Evolutionary conservation across 306 rosid genomes (phyloP).

Genomic region (Trifolium fragiferum): DNA sequence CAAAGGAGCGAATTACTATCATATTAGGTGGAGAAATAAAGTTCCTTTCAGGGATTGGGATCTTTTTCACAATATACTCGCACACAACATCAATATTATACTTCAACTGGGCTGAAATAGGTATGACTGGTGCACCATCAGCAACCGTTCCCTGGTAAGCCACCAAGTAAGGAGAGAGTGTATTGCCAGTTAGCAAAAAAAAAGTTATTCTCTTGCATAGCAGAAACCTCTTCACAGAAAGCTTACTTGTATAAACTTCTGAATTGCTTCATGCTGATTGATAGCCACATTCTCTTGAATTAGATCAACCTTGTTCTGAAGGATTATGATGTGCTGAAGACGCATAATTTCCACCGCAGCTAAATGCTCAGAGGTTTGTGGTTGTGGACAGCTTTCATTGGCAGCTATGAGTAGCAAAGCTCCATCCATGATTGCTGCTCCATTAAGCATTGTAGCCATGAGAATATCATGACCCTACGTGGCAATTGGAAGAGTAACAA

Average conservation of each 20-base stretch:
- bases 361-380: conserved; percentile 96
- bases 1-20: conserved; percentile 96
- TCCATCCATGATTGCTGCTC: conserved; percentile 99
- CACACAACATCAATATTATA: conserved; percentile 96
- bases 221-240: conserved; percentile 21
- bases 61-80: conserved; percentile 88
- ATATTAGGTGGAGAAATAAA: conserved; percentile 91
- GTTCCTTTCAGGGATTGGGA: conserved; percentile 96
- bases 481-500: conserved; percentile 12
- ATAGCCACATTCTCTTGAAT: conserved; percentile 97
- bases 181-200: conserved; percentile 21
- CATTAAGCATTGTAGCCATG: conserved; percentile 99
- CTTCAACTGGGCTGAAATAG: conserved; percentile 95
- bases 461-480: conserved; percentile 96
- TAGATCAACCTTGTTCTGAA: conserved; percentile 94
- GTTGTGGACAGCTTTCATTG: conserved; percentile 98
- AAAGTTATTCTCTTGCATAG: conserved; percentile 19
- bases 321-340: conserved; percentile 91
- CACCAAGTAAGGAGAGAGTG: conserved; percentile 26
- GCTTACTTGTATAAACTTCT: conserved; percentile 82
- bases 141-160: conserved; percentile 89
- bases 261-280: conserved; percentile 91
- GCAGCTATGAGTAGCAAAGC: conserved; percentile 96
- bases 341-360: conserved; percentile 99
- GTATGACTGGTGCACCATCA: conserved; percentile 91